Conservation (phyloP, 495 filamentous ascomycete genomes). For the Tuber indicum region DNA sequence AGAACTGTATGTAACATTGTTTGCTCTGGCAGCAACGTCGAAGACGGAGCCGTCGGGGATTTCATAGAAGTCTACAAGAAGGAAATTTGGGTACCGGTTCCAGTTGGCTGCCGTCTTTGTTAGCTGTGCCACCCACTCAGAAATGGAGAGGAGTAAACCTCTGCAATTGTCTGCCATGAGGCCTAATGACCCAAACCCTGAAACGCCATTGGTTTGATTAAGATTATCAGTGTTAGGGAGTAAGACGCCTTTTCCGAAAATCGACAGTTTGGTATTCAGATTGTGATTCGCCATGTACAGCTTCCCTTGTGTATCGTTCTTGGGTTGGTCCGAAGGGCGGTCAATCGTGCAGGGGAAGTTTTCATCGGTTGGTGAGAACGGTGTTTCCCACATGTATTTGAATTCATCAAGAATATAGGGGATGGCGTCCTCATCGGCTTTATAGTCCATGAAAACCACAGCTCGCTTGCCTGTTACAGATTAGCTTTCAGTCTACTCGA, state of each 20-base stretch:
- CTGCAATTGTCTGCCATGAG: constrained; percentile 61
- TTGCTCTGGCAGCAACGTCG: constrained; percentile 75
- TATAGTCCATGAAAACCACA: constrained; percentile 71
- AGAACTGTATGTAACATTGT: constrained; percentile 55
- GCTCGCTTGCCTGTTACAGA: constrained; percentile 48
- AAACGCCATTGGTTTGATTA: constrained; percentile 62
- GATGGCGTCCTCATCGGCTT: constrained; percentile 67
- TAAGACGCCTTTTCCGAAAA: constrained; percentile 57
- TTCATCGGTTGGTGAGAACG: constrained; percentile 59
- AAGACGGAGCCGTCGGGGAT: constrained; percentile 69
- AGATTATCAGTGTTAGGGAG: constrained; percentile 66
- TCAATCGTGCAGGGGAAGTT: constrained; percentile 64
- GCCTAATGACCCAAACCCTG: constrained; percentile 64
- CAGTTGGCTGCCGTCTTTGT: constrained; percentile 48
- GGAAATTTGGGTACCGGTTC: constrained; percentile 71
- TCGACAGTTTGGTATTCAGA: constrained; percentile 63
- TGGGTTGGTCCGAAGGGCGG: constrained; percentile 57
- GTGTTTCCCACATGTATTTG: constrained; percentile 68
- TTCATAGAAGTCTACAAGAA: constrained; percentile 68
- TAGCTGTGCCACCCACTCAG: constrained; percentile 4
- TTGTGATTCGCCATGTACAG: constrained; percentile 95
- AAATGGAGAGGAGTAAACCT: constrained; percentile 45
- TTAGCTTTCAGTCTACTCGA: neutral
- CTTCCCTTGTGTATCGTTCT: constrained; percentile 51
- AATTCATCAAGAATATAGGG: constrained; percentile 74